A percentile compares a stretch with the other conserved stretches of the same genome.
phyloP scores from a whole-genome alignment of 2,329 filamentous ascomycete species.

The Pseudocercospora fijiensis region DNA sequence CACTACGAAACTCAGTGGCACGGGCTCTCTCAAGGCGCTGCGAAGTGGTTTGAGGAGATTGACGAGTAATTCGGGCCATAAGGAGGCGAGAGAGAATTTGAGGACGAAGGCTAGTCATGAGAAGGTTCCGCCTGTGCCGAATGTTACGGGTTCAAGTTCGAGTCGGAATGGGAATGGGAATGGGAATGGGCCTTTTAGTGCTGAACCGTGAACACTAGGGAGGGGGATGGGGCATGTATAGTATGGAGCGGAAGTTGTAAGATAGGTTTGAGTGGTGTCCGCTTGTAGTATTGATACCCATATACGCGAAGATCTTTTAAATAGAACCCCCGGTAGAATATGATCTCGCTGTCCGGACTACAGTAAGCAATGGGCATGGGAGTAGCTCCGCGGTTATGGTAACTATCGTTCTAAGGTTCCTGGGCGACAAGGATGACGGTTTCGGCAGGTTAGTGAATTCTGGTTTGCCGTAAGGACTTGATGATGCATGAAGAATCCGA shows the following conservation, averaged over 20 bases:
- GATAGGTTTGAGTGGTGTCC: neutral
- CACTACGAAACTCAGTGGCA: conserved; percentile 17
- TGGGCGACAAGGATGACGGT: neutral
- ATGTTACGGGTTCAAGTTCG: too few relatives aligned
- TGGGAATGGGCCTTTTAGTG: neutral
- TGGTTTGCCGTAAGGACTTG: too few relatives aligned
- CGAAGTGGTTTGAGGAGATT: conserved; percentile 61
- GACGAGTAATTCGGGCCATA: conserved; percentile 54
- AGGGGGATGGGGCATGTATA: neutral
- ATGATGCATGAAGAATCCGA: neutral
- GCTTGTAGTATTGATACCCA: neutral
- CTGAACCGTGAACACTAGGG: neutral
- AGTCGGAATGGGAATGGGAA: conserved; percentile 37
- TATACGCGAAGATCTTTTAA: neutral
- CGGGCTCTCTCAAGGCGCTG: conserved; percentile 45
- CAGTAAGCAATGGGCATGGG: neutral
- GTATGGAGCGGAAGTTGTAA: neutral
- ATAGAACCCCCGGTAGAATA: too few relatives aligned
- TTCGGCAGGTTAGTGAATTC: neutral
- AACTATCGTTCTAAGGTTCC: neutral
- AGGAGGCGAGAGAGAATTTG: conserved; percentile 42
- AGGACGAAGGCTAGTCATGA: conserved; percentile 33
- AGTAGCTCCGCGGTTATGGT: neutral
- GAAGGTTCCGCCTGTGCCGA: conserved; percentile 50
- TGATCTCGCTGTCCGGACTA: too few relatives aligned